phyloP scores from a whole-genome alignment of 257 asterid species.

The Solanum lycopersicoides region DNA sequence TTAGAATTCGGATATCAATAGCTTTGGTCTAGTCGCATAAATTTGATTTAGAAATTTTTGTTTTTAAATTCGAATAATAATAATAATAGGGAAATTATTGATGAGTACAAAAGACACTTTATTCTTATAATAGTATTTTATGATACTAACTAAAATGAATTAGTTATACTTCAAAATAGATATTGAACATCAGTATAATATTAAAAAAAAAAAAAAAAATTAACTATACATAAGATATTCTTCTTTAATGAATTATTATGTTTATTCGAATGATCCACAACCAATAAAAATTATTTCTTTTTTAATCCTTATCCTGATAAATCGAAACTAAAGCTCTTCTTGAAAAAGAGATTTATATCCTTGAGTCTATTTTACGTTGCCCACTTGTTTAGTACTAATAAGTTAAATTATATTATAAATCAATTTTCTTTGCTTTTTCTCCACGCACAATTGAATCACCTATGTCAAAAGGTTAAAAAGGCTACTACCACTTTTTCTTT shows the following conservation, averaged over 20 bases:
- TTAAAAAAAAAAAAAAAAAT: not conserved
- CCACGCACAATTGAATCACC: not conserved
- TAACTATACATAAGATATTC: not conserved
- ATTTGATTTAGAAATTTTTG: not conserved
- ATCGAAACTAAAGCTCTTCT: not conserved
- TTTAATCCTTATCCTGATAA: not conserved
- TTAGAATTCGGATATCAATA: not conserved
- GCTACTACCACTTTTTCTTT: not conserved
- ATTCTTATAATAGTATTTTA: not conserved
- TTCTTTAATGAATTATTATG: not conserved
- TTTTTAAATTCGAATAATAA: accelerated
- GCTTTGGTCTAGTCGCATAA: not conserved
- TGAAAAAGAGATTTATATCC: not conserved
- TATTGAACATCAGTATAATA: not conserved
- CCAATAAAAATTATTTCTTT: not conserved
- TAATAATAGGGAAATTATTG: not conserved
- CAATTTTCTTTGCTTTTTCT: not conserved
- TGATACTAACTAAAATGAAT: not conserved
- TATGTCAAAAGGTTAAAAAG: not conserved
- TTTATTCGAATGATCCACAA: not conserved
- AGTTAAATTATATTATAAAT: not conserved
- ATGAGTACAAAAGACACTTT: not conserved
- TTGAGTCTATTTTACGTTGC: conserved; percentile 2
- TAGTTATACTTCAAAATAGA: not conserved
- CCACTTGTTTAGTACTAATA: not conserved